Evolutionary conservation across 2,329 filamentous ascomycete species (phyloP), one percentile per base, ranked within the genome.

Genomic region (Apiospora arundinis): DNA sequence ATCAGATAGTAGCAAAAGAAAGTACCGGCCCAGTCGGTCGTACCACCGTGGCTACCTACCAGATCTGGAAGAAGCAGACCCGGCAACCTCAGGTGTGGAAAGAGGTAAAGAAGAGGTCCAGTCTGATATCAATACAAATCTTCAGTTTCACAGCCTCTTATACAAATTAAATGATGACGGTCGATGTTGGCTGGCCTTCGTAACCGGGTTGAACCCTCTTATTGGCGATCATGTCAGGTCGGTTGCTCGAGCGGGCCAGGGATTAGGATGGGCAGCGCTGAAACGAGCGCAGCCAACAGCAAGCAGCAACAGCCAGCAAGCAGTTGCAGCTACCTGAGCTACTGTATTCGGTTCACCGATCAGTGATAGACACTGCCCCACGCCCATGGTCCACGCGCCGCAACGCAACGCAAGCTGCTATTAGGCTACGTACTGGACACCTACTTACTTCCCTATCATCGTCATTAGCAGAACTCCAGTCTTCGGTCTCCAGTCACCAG

Each of bases 141-240:
- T 0, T 63, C 56, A 4, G 32, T 40, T 40, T 63, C 32, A 63
- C 2, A 0, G 16, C 2, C 21, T n/a, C 40, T 40, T 40, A 63
- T n/a, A 40, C 32, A 63, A 63, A 40, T n/a, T 5, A 25, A n/a
- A 12, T n/a, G 32, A 37, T 11, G n/a, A 32, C 11, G 32, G 18
- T 63, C 40, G 4, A 18, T 32, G 40, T 45, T 40, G 56, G 28
- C 28, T 63, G 37, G 18, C 11, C 12, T 1, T 63, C 32, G 56
- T 40, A 40, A 63, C 56, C 56, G 32, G 56, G 32, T 63, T 63
- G 56, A 63, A 63, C 56, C 56, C 56, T 63, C 56, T 63, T 63
- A 23, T 63, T 63, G 56, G 56, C 32, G 32, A 63, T 63, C 56
- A 60, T 37, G 56, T 40, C 52, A 37, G 52, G 52, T 60, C 56